Evolutionary conservation across 306 rosid species (phyloP), one percentile per base, ranked within the genome.

Genomic region (Begonia fuchsioides): DNA sequence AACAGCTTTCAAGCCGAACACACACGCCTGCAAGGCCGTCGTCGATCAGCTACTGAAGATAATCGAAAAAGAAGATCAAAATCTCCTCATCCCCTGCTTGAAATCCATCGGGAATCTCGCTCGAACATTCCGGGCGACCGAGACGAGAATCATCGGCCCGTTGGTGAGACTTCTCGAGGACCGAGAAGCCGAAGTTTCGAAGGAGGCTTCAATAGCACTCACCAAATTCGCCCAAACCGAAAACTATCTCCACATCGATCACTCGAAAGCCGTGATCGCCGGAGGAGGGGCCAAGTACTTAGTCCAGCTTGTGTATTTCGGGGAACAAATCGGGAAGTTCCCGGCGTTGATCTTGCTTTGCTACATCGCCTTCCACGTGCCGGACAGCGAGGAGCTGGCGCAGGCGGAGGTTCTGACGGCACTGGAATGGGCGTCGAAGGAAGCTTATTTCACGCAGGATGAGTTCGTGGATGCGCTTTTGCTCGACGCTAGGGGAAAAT

Each of bases 11-110:
- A 86, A 86, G 69, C 96, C 96, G 0, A 86, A 67, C 64, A 69
- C 96, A 1, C 86, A 88, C 0, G 93, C 96, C 38, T 79, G 90
- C 72, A 86, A 82, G 56, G 93, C 93, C 0, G 86, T 79, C 10
- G 80, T 86, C 39, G 96, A 82, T 60, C 93, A 86, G 17, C 65
- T 86, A 47, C 68, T 82, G 1, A 73, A 59, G 50, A 73, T 79
- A 57, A 74, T 77, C 3, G 83, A 74, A 58, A 72, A 65, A 52
- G 96, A 63, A 16, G 83, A 86, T 55, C 59, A 80, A 6, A 72
- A 70, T 15, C 93, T 86, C 39, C 52, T 86, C 8, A 57, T 86
- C 17, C 90, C 93, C 7, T 86, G 93, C 54, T 49, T 86, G 47
- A 79, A 70, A 56, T 72, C 77, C 9, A 68, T 82, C 43, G 93